Base-by-base conservation (phyloP, 1,139 yeast genomes). In the Suhomyces panamericanus region DNA sequence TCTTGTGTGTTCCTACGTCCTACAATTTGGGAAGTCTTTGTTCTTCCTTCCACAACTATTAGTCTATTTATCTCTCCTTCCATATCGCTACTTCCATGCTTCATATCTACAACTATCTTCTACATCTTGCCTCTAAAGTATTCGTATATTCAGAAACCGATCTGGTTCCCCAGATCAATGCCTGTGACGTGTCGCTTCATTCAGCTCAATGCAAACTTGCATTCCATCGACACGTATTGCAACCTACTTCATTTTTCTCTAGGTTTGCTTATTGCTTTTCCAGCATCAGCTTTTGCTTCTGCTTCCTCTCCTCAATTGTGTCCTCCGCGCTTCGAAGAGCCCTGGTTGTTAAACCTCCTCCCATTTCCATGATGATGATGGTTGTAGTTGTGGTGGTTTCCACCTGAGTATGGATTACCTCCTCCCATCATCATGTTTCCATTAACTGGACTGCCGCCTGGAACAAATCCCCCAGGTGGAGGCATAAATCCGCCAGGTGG, bases 401-500 rank as follows among this genome's bases (percentile, higher is more conserved):
- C 43, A 28, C 49, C 49, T 7, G 44, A 39, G 15, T 49, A 49
- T 13, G 53, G 51, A 32, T 42, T 43, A 5, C 48, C 50, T 28
- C 47, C 57, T 12, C 53, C 54, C 60, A 63, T 54, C 53, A 59
- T 57, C 41, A 58, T 48, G 43, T 60, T 62, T 3, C 63, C 66
- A 44, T 58, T 60, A 15, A 61, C 65, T 11, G 70, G 72, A 48
- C 68, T 62, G n/a, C 62, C 66, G 14, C 61, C 59, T 1, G 64
- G 62, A 17, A 56, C 60, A 50, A 56, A 64, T 22, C 61, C 62
- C 13, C 58, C 61, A 14, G 69, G 70, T 1, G 70, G 70, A 13
- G 64, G 59, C 52, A 68, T 58, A 42, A 64, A 69, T n/a, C 70
- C 70, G n/a, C 65, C 69, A 9, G 73, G 72, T 3, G 73, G 71